Evolutionary conservation across 306 rosid species (phyloP).

Genomic region (Malus sieversii): DNA sequence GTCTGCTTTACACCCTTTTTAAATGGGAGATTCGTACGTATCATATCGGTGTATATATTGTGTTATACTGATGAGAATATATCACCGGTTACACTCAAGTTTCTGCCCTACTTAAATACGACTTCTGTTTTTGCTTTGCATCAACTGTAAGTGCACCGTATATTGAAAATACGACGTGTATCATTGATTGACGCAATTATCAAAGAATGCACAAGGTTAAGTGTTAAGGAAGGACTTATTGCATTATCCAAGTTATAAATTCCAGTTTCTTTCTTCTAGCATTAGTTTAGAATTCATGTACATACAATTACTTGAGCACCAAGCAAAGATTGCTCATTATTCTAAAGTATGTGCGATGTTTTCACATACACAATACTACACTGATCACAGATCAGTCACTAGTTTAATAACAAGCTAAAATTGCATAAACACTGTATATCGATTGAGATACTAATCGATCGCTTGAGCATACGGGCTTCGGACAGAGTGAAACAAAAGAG

Average conservation of each 20-base stretch:
- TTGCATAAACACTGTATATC: background rate
- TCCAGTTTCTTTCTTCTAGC: background rate
- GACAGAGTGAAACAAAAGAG: background rate
- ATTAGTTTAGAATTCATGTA: background rate
- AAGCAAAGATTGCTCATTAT: background rate
- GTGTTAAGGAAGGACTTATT: conserved; percentile 46
- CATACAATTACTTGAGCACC: background rate
- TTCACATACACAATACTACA: background rate
- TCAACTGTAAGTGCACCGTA: conserved; percentile 43
- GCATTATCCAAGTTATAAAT: conserved; percentile 9
- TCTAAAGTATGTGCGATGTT: background rate
- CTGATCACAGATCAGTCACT: background rate
- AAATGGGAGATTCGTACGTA: too few species aligned
- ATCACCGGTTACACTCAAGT: too few species aligned
- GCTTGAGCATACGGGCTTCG: background rate
- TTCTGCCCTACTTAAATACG: background rate
- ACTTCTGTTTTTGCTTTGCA: too few species aligned
- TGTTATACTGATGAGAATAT: too few species aligned
- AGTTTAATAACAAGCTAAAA: background rate
- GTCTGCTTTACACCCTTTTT: background rate
- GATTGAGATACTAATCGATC: background rate
- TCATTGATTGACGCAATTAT: conserved; percentile 35
- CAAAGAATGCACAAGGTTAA: conserved; percentile 52
- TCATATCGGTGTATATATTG: too few species aligned
- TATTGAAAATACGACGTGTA: conserved; percentile 46